phyloP scores from a whole-genome alignment of 2,329 filamentous ascomycete species.

The Davidsoniella neocaledoniae region DNA sequence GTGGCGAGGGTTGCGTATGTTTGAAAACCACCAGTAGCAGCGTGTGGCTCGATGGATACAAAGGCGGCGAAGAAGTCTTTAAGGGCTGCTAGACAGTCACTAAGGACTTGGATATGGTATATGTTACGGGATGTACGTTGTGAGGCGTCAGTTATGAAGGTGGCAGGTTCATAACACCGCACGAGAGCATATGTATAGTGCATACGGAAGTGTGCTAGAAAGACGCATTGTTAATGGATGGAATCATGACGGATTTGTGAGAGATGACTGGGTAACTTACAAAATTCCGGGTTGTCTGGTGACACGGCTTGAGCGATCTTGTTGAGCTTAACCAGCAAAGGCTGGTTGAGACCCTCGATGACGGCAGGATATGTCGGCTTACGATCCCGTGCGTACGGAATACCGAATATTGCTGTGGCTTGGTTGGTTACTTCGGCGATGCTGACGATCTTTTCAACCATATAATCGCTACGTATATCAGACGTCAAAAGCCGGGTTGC shows the following conservation, averaged over 20 bases:
- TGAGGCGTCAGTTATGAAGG: constrained; percentile 17
- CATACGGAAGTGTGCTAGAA: constrained; percentile 16
- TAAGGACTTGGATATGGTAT: constrained; percentile 20
- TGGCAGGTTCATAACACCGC: constrained; percentile 24
- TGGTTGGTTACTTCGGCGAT: constrained; percentile 11
- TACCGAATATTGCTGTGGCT: constrained; percentile 10
- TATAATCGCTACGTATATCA: constrained; percentile 8
- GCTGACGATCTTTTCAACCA: constrained; percentile 12
- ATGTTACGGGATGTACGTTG: constrained; percentile 17
- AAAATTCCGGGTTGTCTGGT: constrained; percentile 9
- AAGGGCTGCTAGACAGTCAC: constrained; percentile 21
- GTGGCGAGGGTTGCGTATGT: constrained; percentile 12
- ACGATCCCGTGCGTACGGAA: constrained; percentile 11
- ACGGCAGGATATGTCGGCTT: constrained; percentile 10
- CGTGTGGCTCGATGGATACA: constrained; percentile 17
- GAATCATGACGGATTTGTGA: neutral
- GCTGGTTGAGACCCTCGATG: constrained; percentile 7
- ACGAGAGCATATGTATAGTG: constrained; percentile 23
- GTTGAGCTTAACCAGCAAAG: constrained; percentile 7
- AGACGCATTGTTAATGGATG: neutral
- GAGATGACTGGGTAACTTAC: neutral
- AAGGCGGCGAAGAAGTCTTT: constrained; percentile 20
- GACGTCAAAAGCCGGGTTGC: constrained; percentile 9
- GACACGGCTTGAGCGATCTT: constrained; percentile 10
- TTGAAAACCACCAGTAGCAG: constrained; percentile 12